Evolutionary conservation across 2,329 filamentous ascomycete species (phyloP).

Genomic region (Aureobasidium lini): DNA sequence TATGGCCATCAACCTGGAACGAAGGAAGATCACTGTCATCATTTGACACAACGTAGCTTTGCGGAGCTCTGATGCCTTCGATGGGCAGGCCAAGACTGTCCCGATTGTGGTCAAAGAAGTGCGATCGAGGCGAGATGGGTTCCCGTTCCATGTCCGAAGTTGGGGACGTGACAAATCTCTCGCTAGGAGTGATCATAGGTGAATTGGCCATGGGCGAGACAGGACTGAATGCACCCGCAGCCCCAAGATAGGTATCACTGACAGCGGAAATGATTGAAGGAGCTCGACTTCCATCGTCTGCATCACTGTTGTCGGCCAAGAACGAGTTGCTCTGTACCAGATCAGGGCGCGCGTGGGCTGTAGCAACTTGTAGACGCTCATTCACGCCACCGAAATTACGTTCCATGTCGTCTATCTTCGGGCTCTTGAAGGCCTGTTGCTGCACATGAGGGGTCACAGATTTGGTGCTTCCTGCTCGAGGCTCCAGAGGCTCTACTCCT

Average conservation of each 20-base stretch:
- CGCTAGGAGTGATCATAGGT: background rate
- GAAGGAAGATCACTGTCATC: background rate
- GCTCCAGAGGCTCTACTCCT: conserved; percentile 18
- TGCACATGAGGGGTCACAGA: background rate
- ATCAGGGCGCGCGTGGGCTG: conserved; percentile 16
- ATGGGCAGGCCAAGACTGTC: conserved; percentile 1
- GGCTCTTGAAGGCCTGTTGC: background rate
- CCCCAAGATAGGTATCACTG: conserved; percentile 1
- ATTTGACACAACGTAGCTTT: background rate
- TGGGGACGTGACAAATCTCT: conserved; percentile 1
- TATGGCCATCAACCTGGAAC: conserved; percentile 43
- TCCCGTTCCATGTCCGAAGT: background rate
- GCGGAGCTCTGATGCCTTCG: background rate
- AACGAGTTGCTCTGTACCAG: conserved; percentile 33
- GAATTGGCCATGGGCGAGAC: conserved; percentile 11
- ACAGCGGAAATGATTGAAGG: conserved; percentile 17
- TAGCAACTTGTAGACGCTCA: conserved; percentile 24
- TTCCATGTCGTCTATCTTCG: conserved; percentile 12
- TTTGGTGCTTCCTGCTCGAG: background rate
- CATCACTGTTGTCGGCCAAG: conserved; percentile 47
- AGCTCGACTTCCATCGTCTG: conserved; percentile 34
- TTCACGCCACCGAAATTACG: conserved; percentile 14
- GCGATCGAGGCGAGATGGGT: background rate
- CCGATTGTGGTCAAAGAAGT: background rate
- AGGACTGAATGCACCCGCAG: background rate